phyloP scores from a whole-genome alignment of 371 early-diverging fungal genomes.

The Batkoa obscura region DNA sequence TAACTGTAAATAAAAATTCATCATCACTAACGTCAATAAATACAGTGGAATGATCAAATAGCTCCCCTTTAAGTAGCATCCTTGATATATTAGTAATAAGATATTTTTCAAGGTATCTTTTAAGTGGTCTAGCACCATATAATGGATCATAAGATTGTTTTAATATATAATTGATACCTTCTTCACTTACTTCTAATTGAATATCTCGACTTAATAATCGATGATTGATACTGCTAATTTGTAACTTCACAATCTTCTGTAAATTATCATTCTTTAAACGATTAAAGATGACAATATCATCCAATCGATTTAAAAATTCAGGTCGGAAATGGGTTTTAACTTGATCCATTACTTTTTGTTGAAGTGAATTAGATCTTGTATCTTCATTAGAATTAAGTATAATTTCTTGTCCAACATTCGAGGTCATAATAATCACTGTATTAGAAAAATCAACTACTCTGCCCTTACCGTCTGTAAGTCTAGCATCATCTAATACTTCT shows the following conservation, averaged over 20 bases:
- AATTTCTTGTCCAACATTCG: slow-evolving; percentile 60
- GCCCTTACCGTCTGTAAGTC: slow-evolving; percentile 73
- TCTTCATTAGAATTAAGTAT: slow-evolving; percentile 30
- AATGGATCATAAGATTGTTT: slow-evolving; percentile 63
- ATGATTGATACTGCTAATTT: slow-evolving; percentile 49
- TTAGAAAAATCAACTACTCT: slow-evolving; percentile 76
- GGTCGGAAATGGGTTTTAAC: slow-evolving; percentile 67
- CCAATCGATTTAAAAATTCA: slow-evolving; percentile 81
- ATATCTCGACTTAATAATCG: slow-evolving; percentile 60
- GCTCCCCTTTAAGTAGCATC: slow-evolving; percentile 36
- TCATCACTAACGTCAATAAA: slow-evolving; percentile 12
- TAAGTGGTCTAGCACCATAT: slow-evolving; percentile 61
- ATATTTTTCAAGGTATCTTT: slow-evolving; percentile 37
- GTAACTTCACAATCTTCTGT: slow-evolving; percentile 57
- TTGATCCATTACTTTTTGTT: slow-evolving; percentile 40
- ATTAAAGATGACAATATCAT: slow-evolving; percentile 44
- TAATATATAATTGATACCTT: slow-evolving; percentile 56
- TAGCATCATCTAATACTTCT: slow-evolving; percentile 82
- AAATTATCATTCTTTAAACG: slow-evolving; percentile 23
- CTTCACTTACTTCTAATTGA: slow-evolving; percentile 36
- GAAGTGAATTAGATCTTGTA: slow-evolving; percentile 24
- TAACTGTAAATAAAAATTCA: background rate
- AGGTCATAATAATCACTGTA: slow-evolving; percentile 83
- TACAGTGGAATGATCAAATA: slow-evolving; percentile 22
- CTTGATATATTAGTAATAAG: slow-evolving; percentile 49